phyloP scores from a whole-genome alignment of 139 green algal genomes.

The Nannochloris sp. region DNA sequence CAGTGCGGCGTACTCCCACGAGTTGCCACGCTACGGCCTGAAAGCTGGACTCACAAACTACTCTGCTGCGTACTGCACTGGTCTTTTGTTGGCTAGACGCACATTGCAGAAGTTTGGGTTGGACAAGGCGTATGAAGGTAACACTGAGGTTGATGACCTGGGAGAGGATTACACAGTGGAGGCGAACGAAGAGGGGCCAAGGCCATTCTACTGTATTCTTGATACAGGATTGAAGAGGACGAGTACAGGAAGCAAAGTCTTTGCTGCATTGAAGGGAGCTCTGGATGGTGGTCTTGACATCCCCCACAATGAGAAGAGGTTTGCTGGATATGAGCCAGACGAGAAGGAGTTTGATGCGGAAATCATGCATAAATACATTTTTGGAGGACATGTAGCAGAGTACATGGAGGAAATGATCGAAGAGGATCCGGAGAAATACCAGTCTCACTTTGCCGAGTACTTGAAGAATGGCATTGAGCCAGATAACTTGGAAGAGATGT shows the following conservation, averaged over 20 bases:
- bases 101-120: conserved; percentile 89
- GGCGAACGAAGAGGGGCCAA: conserved; percentile 70
- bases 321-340: conserved; percentile 83
- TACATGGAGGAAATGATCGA: conserved; percentile 97
- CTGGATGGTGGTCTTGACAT: conserved; percentile 95
- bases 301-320: conserved; percentile 97
- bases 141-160: conserved; percentile 24
- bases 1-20: conserved; percentile 77
- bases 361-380: conserved; percentile 83
- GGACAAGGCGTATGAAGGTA: conserved; percentile 76
- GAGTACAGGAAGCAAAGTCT: conserved; percentile 83
- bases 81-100: conserved; percentile 88
- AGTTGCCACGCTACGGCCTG: conserved; percentile 91
- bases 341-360: conserved; percentile 90
- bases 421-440: conserved; percentile 96
- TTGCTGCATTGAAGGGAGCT: conserved; percentile 59
- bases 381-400: conserved; percentile 88
- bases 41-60: conserved; percentile 96
- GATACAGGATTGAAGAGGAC: conserved; percentile 96
- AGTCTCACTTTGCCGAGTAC: conserved; percentile 80
- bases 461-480: conserved; percentile 73
- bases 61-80: conserved; percentile 84
- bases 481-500: conserved; percentile 83
- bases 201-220: conserved; percentile 89
- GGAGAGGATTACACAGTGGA: conserved; percentile 98